These are phyloP conservation scores for Alternaria sp. DNA, from an alignment of 2,329 filamentous ascomycete species.

Conservation along the genomic window DNA sequence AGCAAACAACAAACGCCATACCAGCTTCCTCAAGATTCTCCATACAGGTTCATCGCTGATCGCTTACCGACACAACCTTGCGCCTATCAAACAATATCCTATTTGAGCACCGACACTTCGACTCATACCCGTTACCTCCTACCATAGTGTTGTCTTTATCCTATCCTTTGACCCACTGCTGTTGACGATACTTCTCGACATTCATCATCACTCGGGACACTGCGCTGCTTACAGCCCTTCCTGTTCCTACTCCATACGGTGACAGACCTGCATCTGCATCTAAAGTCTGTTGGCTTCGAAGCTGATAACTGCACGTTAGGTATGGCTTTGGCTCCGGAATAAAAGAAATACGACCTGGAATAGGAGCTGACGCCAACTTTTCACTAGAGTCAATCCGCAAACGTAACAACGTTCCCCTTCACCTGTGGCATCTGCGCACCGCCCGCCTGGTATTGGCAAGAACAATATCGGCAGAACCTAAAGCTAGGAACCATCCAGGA, in stretches of 20 bases:
- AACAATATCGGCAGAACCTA: constrained; percentile 1
- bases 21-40: background rate
- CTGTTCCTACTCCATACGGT: background rate
- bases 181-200: background rate
- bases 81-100: constrained; percentile 17
- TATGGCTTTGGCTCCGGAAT: background rate
- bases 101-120: constrained; percentile 4
- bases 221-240: background rate
- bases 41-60: background rate
- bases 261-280: background rate
- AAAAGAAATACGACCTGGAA: background rate
- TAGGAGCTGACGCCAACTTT: background rate
- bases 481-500: constrained; percentile 15
- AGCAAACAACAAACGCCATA: constrained; percentile 11
- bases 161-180: background rate
- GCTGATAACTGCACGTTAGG: constrained; percentile 4
- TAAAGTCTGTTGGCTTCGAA: constrained; percentile 1
- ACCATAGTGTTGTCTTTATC: background rate
- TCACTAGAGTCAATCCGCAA: constrained; percentile 1
- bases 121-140: background rate
- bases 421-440: constrained; percentile 19
- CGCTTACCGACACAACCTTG: background rate
- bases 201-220: background rate
- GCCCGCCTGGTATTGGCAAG: constrained; percentile 14
- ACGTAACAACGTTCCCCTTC: constrained; percentile 23